These are phyloP conservation scores for Pseudogymnoascus sp. DNA, from an alignment of 2,329 filamentous ascomycete species.

Conservation along the genomic window DNA sequence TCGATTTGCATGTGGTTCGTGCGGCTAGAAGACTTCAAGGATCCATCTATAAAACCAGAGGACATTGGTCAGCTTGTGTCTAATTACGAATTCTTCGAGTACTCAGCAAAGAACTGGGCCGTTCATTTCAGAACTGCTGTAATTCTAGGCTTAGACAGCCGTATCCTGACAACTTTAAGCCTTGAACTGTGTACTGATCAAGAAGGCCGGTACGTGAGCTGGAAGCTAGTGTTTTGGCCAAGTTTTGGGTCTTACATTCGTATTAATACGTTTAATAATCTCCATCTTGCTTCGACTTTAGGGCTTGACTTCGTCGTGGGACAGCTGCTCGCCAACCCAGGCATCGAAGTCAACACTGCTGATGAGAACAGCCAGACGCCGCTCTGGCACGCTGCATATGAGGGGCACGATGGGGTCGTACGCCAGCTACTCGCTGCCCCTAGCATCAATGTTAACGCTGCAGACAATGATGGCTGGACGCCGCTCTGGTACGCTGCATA, in stretches of 20 bases:
- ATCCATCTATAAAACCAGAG: neutral
- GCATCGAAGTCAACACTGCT: neutral
- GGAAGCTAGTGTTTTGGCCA: no score
- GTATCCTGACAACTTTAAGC: no score
- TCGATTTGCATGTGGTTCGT: slow-evolving; percentile 6
- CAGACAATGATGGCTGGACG: neutral
- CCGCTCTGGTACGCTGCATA: neutral
- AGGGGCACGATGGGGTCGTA: neutral
- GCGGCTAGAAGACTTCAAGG: neutral
- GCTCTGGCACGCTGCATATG: neutral
- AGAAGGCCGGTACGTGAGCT: neutral
- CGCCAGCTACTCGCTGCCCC: neutral
- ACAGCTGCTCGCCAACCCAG: neutral
- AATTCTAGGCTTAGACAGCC: no score
- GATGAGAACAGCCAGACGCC: neutral
- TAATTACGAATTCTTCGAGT: neutral
- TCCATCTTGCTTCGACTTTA: neutral
- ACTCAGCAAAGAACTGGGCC: neutral
- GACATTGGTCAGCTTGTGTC: neutral
- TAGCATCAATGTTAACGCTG: neutral
- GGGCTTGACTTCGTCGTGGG: no score
- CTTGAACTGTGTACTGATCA: neutral
- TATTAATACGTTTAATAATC: no score
- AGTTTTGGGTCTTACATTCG: no score
- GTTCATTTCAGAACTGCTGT: slow-evolving; percentile 6